Conservation (phyloP, 495 filamentous ascomycete species). For the Aspergillus carlsbadensis region DNA sequence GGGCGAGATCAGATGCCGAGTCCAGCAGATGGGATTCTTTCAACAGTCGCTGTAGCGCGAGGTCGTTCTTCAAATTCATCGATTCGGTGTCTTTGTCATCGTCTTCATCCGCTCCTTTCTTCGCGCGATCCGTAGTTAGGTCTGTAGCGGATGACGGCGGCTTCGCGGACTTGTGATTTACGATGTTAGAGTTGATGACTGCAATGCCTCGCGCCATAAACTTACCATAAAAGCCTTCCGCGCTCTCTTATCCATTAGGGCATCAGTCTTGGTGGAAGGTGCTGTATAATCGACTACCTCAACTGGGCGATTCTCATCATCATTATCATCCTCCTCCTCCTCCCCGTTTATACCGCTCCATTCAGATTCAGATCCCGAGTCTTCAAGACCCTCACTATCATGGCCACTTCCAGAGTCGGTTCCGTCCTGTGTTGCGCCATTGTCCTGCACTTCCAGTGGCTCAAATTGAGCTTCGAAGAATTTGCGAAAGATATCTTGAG, state of each 20-base stretch:
- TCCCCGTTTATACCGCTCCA: slow-evolving; percentile 67
- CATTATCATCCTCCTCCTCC: too few species aligned
- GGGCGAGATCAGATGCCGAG: slow-evolving; percentile 56
- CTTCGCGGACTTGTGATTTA: slow-evolving; percentile 35
- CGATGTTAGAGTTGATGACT: slow-evolving; percentile 13
- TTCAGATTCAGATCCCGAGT: slow-evolving; percentile 41
- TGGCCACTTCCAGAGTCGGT: slow-evolving; percentile 12
- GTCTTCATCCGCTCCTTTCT: slow-evolving; percentile 42
- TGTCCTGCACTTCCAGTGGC: slow-evolving; percentile 51
- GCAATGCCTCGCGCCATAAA: background rate
- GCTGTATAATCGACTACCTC: slow-evolving; percentile 69
- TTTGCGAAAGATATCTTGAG: slow-evolving; percentile 63
- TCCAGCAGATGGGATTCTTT: slow-evolving; percentile 91
- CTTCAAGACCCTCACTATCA: slow-evolving; percentile 30
- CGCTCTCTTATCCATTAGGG: slow-evolving; percentile 59
- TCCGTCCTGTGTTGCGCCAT: slow-evolving; percentile 7
- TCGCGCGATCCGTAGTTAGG: slow-evolving; percentile 26
- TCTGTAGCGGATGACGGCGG: slow-evolving; percentile 50
- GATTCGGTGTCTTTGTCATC: slow-evolving; percentile 31
- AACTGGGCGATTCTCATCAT: slow-evolving; percentile 27
- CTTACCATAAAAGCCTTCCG: slow-evolving; percentile 77
- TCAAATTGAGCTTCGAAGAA: slow-evolving; percentile 88
- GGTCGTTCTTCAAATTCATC: slow-evolving; percentile 81
- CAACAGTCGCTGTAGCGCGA: slow-evolving; percentile 85
- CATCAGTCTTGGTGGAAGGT: slow-evolving; percentile 29